Evolutionary conservation across 2,329 filamentous ascomycete species (phyloP).

Genomic region (Chaetomiaceae sp.): DNA sequence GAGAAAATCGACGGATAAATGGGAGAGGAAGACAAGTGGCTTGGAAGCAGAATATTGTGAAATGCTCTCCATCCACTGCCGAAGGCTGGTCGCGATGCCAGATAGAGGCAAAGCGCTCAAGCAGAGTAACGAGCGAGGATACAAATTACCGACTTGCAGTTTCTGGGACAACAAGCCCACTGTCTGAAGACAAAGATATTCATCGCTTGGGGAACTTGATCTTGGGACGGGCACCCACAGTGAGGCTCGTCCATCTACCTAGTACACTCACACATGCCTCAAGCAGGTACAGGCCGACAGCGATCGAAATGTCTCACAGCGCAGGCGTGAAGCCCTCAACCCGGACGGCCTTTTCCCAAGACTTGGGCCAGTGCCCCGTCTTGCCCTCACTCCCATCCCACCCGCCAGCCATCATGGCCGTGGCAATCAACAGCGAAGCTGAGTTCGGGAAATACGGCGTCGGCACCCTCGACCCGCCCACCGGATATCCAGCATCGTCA

Average conservation of each 20-base stretch:
- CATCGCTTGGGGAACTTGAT: too few species aligned
- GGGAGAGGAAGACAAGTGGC: slow-evolving; percentile 16
- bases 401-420: slow-evolving; percentile 53
- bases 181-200: too few species aligned
- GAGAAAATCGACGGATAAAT: not conserved
- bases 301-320: slow-evolving; percentile 23
- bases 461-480: slow-evolving; percentile 47
- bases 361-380: slow-evolving; percentile 39
- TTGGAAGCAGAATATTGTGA: slow-evolving; percentile 59
- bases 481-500: slow-evolving; percentile 52
- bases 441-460: slow-evolving; percentile 55
- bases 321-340: slow-evolving; percentile 44
- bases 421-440: slow-evolving; percentile 44
- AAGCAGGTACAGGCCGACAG: too few species aligned
- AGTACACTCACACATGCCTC: too few species aligned
- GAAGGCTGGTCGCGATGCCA: not conserved
- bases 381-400: slow-evolving; percentile 47
- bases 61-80: slow-evolving; percentile 41
- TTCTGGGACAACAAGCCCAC: not conserved
- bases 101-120: slow-evolving; percentile 1
- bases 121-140: slow-evolving; percentile 5
- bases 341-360: slow-evolving; percentile 44
- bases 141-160: slow-evolving; percentile 1
- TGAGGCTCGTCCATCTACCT: too few species aligned
- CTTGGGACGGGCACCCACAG: too few species aligned